Percentiles rank a stretch among this genome's conserved stretches.
phyloP scores from a whole-genome alignment of 345 rosid species.

The Streptanthus diversifolius region DNA sequence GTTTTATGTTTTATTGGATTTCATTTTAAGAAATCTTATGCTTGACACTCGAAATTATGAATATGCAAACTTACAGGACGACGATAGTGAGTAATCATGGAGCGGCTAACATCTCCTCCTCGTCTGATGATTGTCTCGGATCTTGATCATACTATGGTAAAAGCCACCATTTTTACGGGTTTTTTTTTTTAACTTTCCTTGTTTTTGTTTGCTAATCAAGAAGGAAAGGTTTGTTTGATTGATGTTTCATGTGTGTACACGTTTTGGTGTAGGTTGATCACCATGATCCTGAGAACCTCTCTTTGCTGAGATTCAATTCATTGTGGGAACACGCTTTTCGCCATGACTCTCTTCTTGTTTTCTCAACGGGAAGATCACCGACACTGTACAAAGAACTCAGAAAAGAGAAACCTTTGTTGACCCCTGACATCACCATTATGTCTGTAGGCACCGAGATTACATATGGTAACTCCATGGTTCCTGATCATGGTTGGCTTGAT shows the following conservation, averaged over 20 bases:
- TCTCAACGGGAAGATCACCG: constrained; percentile 96
- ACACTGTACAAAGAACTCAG: constrained; percentile 64
- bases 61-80: background rate
- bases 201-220: background rate
- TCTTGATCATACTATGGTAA: constrained; percentile 96
- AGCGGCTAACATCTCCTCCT: constrained; percentile 60
- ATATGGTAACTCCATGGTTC: constrained; percentile 76
- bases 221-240: background rate
- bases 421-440: constrained; percentile 93
- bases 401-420: constrained; percentile 84
- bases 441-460: constrained; percentile 99
- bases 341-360: constrained; percentile 79
- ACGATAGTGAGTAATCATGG: constrained; percentile 44
- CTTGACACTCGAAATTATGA: background rate
- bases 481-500: constrained; percentile 91
- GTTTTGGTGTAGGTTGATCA: constrained; percentile 71
- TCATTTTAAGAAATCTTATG: background rate
- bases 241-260: background rate
- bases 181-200: background rate
- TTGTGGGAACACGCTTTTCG: constrained; percentile 83
- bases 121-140: constrained; percentile 93
- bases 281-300: constrained; percentile 76
- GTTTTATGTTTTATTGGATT: background rate
- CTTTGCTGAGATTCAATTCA: constrained; percentile 82
- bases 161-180: background rate